Base-by-base conservation (phyloP, 768 basidiomycete species). In the Mrakia gelida region DNA sequence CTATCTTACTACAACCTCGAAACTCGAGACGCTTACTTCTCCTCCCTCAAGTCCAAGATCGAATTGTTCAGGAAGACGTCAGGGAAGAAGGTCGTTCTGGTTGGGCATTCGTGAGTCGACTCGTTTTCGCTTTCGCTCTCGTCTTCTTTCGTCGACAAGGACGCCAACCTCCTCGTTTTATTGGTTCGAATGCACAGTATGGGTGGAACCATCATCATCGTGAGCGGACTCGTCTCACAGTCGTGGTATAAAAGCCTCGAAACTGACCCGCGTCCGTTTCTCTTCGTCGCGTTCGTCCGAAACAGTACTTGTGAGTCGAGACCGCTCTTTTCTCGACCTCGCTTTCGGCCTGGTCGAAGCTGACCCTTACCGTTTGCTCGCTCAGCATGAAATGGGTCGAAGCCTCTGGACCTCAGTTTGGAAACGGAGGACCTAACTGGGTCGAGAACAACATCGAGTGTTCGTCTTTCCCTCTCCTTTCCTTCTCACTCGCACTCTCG, bases 361-460 rank as follows among this genome's bases (percentile, higher is more conserved):
- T 38, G 28, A 32, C 18, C 43, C 45, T 59, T 34, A 59, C 54
- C 21, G 6, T 70, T 38, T 6, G 67, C 26, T 34, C 11, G 61
- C 49, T 75, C 78, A 95, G 94, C 83, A 88, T 95, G 82, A 96
- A 97, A 86, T 99, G 96, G 96, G 95, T 96, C 0, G 96, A 98
- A 85, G 92, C 93, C 0, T 90, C 91, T 13, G 85, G 87, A 62
- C 62, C 72, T 15, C 90, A 91, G 80, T 95, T 94, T 11, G 87
- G 88, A 2, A 78, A 78, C 65, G 96, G 94, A 21, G 96, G 95
- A 3, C 85, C 89, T 10, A 86, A 89, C 38, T 98, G 96, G 96
- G 94, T 96, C 18, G 95, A 98, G 91, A 88, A 91, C 77, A 91
- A 99, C 84, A 88, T 99, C 70, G 92, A 94, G 83, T 92, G 0